Base-by-base conservation (phyloP, 73 alveolate species). In the Paramecium primaurelia region DNA sequence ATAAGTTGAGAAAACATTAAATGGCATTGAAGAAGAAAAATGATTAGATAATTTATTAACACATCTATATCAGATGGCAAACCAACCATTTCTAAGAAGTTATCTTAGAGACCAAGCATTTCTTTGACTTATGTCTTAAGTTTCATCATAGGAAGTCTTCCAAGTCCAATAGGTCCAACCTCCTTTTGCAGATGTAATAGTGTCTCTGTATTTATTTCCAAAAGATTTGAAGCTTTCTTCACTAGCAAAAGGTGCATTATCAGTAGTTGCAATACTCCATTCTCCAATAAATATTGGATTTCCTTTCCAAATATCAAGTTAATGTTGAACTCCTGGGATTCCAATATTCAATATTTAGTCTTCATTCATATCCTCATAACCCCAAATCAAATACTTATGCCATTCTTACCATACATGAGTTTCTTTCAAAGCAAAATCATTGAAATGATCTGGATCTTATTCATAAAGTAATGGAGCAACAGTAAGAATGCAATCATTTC, bases 91-190 rank as follows among this genome's bases (percentile, higher is more conserved):
- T 47, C 91, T 80, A 25, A 80, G 58, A 25, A 80, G 30, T 20
- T 80, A 80, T 80, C 91, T 80, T 44, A 80, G 26, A 2, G 91
- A 80, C 91, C 91, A 80, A 1, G 91, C 45, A 42, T 80, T 64
- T 28, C 47, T 64, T 34, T 64, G 51, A 12, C 26, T 34, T 28
- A 64, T 40, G 8, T 49, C 58, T 14, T 22, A 11, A 80, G 8
- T 47, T 25, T 80, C 91, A 80, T 80, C 91, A 42, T 47, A 40
- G 6, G 77, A 45, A 25, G 58, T 49, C 73, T 80, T 80, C 91
- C 91, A 80, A 16, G 91, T 47, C 91, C 91, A 80, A 47, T 80
- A 80, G 10, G 91, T 80, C 91, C 91, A 80, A 38, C 91, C 91
- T 40, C 91, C 91, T 10, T 80, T 25, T 3, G 91, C 71, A 80